Evolutionary conservation across 345 rosid genomes (phyloP), one percentile per base, ranked within the genome.

Genomic region (Ricinus communis): DNA sequence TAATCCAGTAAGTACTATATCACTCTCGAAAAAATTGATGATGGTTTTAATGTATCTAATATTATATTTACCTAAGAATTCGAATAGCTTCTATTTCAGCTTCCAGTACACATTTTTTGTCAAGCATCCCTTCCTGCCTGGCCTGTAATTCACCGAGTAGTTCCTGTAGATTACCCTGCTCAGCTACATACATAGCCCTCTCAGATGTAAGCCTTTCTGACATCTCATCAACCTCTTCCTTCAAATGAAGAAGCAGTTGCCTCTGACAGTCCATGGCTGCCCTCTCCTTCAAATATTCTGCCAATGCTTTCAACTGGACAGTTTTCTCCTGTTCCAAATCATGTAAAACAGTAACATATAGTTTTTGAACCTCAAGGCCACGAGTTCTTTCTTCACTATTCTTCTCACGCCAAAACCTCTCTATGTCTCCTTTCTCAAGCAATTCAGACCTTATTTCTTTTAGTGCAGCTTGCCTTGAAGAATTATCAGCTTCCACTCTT

Each of bases 241-340:
- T 83, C 58, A 92, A 83, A 74, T 82, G 73, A 13, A 52, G 66
- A 71, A 87, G 83, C 70, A 95, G 77, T 78, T 90, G 97, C 81
- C 81, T 85, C 77, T 95, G 97, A 82, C 97, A 92, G 45, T 86
- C 89, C 85, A 87, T 84, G 43, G 89, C 90, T 53, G 89, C 92
- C 79, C 84, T 87, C 80, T 92, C 96, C 89, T 92, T 92, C 81
- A 77, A 70, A 59, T 55, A 30, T 75, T 87, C 89, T 0, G 82
- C 79, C 43, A 61, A 77, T 74, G 68, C 73, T 80, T 85, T 87
- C 70, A 79, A 71, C 70, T 82, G 90, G 65, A 77, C 40, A 25
- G 18, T 67, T 63, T 85, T 81, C 68, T 87, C 96, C 79, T 82
- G 57, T 77, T 95, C 93, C 77, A 95, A 64, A 2, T 87, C 87